Evolutionary conservation across 352 stramenopile genomes (phyloP), one percentile per base, ranked within the genome.

Genomic region (Aphanomyces euteiches): DNA sequence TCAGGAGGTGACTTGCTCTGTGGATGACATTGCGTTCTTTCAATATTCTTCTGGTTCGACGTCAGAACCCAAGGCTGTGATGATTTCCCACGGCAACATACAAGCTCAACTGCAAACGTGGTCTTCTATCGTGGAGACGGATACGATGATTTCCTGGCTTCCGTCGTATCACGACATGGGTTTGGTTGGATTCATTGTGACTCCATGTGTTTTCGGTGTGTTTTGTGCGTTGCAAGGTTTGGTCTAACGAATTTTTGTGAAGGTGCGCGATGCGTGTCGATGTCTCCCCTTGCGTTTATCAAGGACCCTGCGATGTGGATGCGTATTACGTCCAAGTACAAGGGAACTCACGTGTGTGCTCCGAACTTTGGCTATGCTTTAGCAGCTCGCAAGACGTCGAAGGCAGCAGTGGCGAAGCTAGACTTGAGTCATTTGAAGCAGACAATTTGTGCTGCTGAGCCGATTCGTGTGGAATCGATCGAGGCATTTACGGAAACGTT

Each of bases 401-500:
- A 61, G 7, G 54, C 39, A 7, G 54, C 43, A 7, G 54, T 37
- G 28, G 54, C 17, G 34, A 40, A 28, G 28, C 21, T 61, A 12
- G 21, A 41, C 13, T 61, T 61, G 54, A 41, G 10, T 12, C 19
- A 7, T 10, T 37, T 61, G 54, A 19, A 37, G 19, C 39, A 40
- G 7, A 15, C 15, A 12, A 37, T 37, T 28, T 40, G 15, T 37
- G 54, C 10, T 12, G 54, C 54, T 10, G 54, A 61, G 21, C 54
- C 54, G n/a, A 61, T 61, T 37, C 19, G 36, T n/a, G 17, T 37
- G 6, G 54, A 61, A 41, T 21, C 37, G 28, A 17, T 61, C 6
- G 15, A 17, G 28, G 36, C 19, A n/a, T 61, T 61, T 37, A 61
- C 19, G 21, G 17, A 36, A 19, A 74, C 47, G 90, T 92, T 72